Conservation (phyloP, 106 monocot species). For the Platanthera zijinensis region DNA sequence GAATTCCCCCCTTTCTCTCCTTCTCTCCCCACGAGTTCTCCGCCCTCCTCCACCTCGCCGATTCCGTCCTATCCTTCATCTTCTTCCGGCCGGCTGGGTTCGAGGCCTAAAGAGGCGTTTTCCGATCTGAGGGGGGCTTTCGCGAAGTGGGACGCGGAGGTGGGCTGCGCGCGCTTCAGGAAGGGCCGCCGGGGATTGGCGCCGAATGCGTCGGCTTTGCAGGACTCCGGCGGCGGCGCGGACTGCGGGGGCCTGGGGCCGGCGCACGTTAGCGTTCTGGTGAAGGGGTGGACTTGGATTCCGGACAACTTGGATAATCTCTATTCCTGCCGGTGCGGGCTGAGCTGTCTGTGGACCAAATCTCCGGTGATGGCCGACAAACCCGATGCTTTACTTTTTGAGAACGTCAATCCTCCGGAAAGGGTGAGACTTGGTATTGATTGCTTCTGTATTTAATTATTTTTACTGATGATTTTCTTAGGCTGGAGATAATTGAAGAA, state of each 20-base stretch:
- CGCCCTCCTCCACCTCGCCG: constrained; percentile 8
- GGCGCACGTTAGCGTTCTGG: constrained; percentile 52
- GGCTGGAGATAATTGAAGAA: background rate
- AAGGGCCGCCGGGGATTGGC: constrained; percentile 24
- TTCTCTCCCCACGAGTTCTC: constrained; percentile 12
- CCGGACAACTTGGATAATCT: constrained; percentile 78
- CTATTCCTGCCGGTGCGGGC: constrained; percentile 69
- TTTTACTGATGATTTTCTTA: background rate
- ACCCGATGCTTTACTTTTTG: constrained; percentile 75
- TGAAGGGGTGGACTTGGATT: constrained; percentile 96
- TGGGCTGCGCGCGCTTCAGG: constrained; percentile 54
- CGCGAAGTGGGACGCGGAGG: constrained; percentile 43
- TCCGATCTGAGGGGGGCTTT: constrained; percentile 41
- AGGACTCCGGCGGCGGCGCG: constrained; percentile 12
- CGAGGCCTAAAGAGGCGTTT: constrained; percentile 21
- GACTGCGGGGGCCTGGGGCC: constrained; percentile 17
- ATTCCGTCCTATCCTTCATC: constrained; percentile 16
- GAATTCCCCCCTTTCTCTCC: constrained; percentile 45
- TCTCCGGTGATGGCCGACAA: constrained; percentile 48
- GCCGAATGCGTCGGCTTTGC: constrained; percentile 37
- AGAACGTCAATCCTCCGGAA: constrained; percentile 50
- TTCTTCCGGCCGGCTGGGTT: background rate
- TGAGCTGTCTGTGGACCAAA: constrained; percentile 87
- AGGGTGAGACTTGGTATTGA: constrained; percentile 23
- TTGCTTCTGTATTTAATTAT: background rate